These are phyloP conservation scores for Globisporangium emineosum DNA, from an alignment of 352 stramenopile species.

Conservation along the genomic window DNA sequence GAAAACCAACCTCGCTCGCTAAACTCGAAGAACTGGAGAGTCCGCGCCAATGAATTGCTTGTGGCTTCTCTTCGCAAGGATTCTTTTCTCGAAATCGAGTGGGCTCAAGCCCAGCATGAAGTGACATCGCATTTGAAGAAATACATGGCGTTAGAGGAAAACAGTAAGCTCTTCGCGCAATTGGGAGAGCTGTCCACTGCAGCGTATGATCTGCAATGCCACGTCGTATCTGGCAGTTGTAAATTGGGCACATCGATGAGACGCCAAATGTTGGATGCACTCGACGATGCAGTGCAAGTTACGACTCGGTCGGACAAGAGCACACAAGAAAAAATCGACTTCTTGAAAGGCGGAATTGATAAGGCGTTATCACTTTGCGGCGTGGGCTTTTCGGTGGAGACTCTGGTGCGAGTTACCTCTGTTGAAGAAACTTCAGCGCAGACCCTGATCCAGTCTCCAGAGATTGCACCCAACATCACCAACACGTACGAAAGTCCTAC, in stretches of 20 bases:
- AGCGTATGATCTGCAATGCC: slow-evolving; percentile 35
- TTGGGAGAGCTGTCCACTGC: slow-evolving; percentile 27
- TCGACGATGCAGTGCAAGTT: slow-evolving; percentile 21
- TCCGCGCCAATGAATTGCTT: slow-evolving; percentile 31
- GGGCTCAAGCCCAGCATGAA: slow-evolving; percentile 17
- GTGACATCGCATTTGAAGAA: slow-evolving; percentile 28
- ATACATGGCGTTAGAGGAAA: slow-evolving; percentile 22
- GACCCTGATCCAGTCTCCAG: background rate
- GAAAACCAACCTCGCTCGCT: background rate
- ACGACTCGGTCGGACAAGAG: slow-evolving; percentile 4
- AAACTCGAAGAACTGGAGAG: slow-evolving; percentile 17
- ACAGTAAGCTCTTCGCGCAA: slow-evolving; percentile 17
- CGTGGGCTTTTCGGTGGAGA: background rate
- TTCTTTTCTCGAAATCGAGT: slow-evolving; percentile 24
- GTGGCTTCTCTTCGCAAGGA: slow-evolving; percentile 29
- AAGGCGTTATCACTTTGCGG: slow-evolving; percentile 6
- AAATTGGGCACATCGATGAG: slow-evolving; percentile 17
- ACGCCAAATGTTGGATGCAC: slow-evolving; percentile 26
- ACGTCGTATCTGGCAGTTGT: slow-evolving; percentile 25
- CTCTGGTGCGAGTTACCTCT: background rate
- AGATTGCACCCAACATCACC: background rate
- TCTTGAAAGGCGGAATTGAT: slow-evolving; percentile 13
- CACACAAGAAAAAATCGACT: background rate
- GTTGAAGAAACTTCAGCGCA: background rate
- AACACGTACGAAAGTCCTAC: background rate